phyloP scores from a whole-genome alignment of 2,329 filamentous ascomycete genomes.

The Endothia cerciana region DNA sequence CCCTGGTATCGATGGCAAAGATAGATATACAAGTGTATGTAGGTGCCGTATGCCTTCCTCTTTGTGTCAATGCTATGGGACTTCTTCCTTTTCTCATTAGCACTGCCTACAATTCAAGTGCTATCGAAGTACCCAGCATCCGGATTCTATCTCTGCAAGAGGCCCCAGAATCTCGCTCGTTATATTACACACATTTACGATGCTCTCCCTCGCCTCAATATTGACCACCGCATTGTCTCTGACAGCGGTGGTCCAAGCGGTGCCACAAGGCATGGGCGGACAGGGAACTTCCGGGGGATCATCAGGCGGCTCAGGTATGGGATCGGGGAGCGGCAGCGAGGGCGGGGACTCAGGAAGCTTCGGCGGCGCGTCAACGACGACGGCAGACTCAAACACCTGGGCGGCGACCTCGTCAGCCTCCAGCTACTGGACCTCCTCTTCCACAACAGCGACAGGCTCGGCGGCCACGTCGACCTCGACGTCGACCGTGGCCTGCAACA shows the following conservation, averaged over 20 bases:
- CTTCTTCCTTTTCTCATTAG: neutral
- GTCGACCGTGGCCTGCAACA: slow-evolving; percentile 69
- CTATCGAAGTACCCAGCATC: neutral
- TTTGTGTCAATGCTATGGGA: neutral
- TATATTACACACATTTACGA: slow-evolving; percentile 12
- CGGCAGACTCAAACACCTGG: neutral
- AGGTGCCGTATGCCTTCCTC: slow-evolving; percentile 14
- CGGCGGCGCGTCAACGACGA: slow-evolving; percentile 15
- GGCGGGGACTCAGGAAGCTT: slow-evolving; percentile 9
- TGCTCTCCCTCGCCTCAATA: slow-evolving; percentile 21
- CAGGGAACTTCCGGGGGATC: slow-evolving; percentile 8
- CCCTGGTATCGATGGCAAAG: neutral
- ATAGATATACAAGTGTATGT: slow-evolving; percentile 24
- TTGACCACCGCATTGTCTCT: slow-evolving; percentile 20
- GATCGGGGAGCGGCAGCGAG: slow-evolving; percentile 1
- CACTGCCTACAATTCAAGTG: neutral
- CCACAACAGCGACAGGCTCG: slow-evolving; percentile 17
- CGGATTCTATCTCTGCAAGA: slow-evolving; percentile 9
- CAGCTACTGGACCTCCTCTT: slow-evolving; percentile 5
- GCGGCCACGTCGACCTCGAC: slow-evolving; percentile 31
- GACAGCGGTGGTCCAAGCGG: slow-evolving; percentile 23
- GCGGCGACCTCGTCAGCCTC: slow-evolving; percentile 5
- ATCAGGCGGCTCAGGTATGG: slow-evolving; percentile 7
- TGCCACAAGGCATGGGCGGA: slow-evolving; percentile 22
- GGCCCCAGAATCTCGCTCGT: neutral